Conservation (phyloP, 1,139 yeast species). For the Williopsis jadinii region DNA sequence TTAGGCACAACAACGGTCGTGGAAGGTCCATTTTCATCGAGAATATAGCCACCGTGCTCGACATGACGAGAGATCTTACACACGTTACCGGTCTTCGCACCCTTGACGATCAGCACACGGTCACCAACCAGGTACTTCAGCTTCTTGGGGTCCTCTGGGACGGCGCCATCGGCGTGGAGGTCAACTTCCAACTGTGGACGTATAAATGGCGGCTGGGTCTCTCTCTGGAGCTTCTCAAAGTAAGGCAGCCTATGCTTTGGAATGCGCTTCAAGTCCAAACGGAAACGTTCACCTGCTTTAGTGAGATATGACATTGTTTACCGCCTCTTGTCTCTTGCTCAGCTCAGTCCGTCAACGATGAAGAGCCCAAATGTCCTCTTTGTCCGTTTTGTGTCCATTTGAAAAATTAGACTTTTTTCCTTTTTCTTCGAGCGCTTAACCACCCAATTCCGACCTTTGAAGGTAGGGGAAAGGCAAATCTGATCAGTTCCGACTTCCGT, state of each 20-base stretch:
- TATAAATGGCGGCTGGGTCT: conserved; percentile 28
- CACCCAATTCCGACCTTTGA: no score
- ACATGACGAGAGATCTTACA: conserved; percentile 45
- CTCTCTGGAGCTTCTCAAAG: conserved; percentile 22
- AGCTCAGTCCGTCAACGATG: no score
- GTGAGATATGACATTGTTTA: conserved; percentile 21
- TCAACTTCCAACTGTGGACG: conserved; percentile 25
- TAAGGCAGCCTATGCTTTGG: conserved; percentile 25
- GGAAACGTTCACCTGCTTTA: conserved; percentile 22
- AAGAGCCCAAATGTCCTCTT: neutral
- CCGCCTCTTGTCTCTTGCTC: no score
- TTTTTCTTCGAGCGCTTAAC: neutral
- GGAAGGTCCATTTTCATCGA: conserved; percentile 53
- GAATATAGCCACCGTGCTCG: conserved; percentile 43
- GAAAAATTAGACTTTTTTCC: neutral
- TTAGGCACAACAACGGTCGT: conserved; percentile 55
- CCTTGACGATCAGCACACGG: conserved; percentile 58
- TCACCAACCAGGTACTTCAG: conserved; percentile 57
- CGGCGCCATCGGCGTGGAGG: conserved; percentile 32
- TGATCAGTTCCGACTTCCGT: no score
- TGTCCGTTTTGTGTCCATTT: neutral
- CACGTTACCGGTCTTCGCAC: conserved; percentile 65
- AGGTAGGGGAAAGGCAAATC: no score
- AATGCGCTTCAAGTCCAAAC: conserved; percentile 18
- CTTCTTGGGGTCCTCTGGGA: conserved; percentile 33